These are phyloP conservation scores for Funneliformis caledonium DNA, from an alignment of 371 early-diverging fungal species.

Conservation along the genomic window DNA sequence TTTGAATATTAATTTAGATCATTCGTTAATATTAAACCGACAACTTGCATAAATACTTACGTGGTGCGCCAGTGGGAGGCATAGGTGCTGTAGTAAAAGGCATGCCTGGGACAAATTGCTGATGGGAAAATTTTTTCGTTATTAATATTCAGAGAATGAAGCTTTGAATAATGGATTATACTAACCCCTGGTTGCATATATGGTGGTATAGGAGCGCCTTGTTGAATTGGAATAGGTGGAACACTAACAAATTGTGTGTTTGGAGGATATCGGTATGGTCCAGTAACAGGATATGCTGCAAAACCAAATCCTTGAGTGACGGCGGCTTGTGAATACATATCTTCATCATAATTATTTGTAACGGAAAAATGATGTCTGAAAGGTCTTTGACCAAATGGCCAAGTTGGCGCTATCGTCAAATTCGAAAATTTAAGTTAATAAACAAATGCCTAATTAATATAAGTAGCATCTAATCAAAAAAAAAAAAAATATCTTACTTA, in stretches of 20 bases:
- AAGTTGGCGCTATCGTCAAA: constrained; percentile 38
- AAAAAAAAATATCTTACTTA: constrained; percentile 4
- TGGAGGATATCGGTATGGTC: constrained; percentile 33
- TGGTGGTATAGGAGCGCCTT: constrained; percentile 23
- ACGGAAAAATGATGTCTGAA: constrained; percentile 42
- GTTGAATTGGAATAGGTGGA: constrained; percentile 37
- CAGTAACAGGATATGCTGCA: constrained; percentile 12
- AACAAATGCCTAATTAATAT: neutral
- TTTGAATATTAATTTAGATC: neutral
- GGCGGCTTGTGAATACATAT: constrained; percentile 25
- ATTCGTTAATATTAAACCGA: neutral
- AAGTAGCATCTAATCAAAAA: neutral
- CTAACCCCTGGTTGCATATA: constrained; percentile 39
- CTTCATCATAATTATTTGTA: constrained; percentile 37
- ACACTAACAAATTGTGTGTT: constrained; percentile 32
- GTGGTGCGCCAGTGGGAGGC: constrained; percentile 36
- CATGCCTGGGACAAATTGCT: constrained; percentile 34
- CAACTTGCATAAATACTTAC: neutral
- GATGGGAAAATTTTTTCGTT: neutral
- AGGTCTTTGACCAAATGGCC: constrained; percentile 41
- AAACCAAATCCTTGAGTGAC: constrained; percentile 31
- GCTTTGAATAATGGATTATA: neutral
- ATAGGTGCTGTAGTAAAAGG: constrained; percentile 39
- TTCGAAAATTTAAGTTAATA: neutral
- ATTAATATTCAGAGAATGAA: neutral